A percentile compares a stretch with the other conserved stretches of the same genome.
Evolutionary conservation across 176 grass and related monocot genomes (phyloP).

Genomic region (Phragmites australis): DNA sequence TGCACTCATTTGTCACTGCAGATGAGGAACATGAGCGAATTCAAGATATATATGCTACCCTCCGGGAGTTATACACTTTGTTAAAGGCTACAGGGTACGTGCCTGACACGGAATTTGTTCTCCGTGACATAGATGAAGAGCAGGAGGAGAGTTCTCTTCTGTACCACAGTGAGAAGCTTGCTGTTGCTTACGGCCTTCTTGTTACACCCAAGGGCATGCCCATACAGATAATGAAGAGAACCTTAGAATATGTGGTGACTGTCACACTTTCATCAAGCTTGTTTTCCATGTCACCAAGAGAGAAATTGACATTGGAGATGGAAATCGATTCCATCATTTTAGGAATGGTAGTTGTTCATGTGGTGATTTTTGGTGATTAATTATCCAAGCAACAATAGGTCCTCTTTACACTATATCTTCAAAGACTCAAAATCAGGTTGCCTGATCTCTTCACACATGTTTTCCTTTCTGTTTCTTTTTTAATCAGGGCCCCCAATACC

Average conservation of each 20-base stretch:
- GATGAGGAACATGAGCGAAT: slow-evolving; percentile 59
- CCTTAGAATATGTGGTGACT: slow-evolving; percentile 85
- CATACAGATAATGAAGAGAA: slow-evolving; percentile 91
- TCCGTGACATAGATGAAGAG: slow-evolving; percentile 64
- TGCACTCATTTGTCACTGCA: slow-evolving; percentile 58
- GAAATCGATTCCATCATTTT: slow-evolving; percentile 84
- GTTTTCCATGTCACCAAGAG: slow-evolving; percentile 70
- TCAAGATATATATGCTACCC: slow-evolving; percentile 50
- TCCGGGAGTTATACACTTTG: slow-evolving; percentile 45
- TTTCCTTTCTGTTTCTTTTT: not conserved
- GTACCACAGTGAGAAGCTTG: slow-evolving; percentile 65
- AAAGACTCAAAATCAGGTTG: not conserved
- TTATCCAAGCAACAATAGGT: not conserved
- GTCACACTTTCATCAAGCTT: slow-evolving; percentile 76
- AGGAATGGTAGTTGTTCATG: slow-evolving; percentile 79
- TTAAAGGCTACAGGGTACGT: slow-evolving; percentile 64
- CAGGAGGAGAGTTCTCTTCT: slow-evolving; percentile 60
- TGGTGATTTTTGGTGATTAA: slow-evolving; percentile 78
- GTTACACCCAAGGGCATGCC: slow-evolving; percentile 60
- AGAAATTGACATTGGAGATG: slow-evolving; percentile 78
- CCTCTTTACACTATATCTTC: not conserved
- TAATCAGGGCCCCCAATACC: too few species aligned
- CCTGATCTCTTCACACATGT: not conserved
- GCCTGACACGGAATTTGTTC: slow-evolving; percentile 64
- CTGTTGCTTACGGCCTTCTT: slow-evolving; percentile 65